Evolutionary conservation across 129 eudicot species (phyloP), one percentile per base, ranked within the genome.

Genomic region (Calendula officinalis): DNA sequence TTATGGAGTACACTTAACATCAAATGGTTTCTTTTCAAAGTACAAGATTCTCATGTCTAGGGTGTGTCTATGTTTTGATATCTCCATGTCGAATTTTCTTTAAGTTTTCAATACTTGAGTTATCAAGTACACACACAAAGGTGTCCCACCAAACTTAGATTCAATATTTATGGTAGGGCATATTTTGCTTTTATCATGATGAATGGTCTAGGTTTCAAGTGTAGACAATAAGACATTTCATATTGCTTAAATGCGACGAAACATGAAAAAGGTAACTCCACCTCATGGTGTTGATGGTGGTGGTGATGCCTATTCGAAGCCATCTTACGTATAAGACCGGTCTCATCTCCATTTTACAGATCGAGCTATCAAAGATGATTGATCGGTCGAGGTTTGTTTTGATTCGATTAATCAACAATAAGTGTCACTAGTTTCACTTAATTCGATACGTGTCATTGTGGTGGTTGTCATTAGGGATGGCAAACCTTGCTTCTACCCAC

Each of bases 81-180:
- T 68, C 57, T 46, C 64, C 37, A 67, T 62, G 58, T 70, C 69
- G 32, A 64, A n/a, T 78, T 56, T 49, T 51, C 48, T 54, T 67
- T 32, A 40, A 54, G 77, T 72, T 42, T 83, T 44, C 75, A 42
- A 60, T 10, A 53, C 69, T 67, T 41, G 60, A 71, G 72, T 68
- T 75, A 75, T 72, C 75, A 59, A 72, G 82, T 69, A 82, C 71
- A 71, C 71, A 71, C 50, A 66, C 56, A 58, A 55, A 45, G 36
- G 59, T 62, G 75, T 74, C 85, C 85, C 80, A 80, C 84, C 58
- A 81, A 71, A 65, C 54, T 76, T 74, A 66, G 92, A 60, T 80
- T 82, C 77, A 77, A 67, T 64, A 84, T 77, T 58, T 77, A 47
- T 71, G 78, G 84, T 73, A 78, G 70, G 77, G 77, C 71, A 74